Conservation (phyloP, 78 protist genomes). For the Speleostelium caveatum region DNA sequence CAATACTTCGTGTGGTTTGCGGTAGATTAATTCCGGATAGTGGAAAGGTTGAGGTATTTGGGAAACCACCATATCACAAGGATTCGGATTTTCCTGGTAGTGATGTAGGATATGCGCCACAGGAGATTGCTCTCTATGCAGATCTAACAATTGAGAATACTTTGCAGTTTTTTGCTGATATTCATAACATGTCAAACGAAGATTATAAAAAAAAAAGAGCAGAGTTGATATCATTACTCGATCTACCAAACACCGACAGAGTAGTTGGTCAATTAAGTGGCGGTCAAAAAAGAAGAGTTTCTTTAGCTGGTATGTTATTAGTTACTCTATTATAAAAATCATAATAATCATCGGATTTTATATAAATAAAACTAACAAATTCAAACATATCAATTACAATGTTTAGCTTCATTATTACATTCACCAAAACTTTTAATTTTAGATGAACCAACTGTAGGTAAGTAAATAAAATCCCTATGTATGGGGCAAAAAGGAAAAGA, state of each 20-base stretch:
- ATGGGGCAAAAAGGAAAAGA: too few relatives aligned
- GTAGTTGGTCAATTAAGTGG: conserved; percentile 64
- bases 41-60: conserved; percentile 62
- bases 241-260: background rate
- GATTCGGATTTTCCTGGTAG: conserved; percentile 32
- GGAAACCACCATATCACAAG: conserved; percentile 17
- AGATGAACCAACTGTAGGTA: conserved; percentile 86
- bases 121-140: conserved; percentile 75
- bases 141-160: conserved; percentile 69
- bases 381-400: background rate
- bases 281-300: conserved; percentile 84
- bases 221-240: conserved; percentile 16
- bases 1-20: conserved; percentile 9
- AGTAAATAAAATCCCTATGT: too few relatives aligned
- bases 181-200: conserved; percentile 32
- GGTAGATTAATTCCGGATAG: conserved; percentile 38
- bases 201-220: background rate
- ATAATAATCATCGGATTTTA: too few relatives aligned
- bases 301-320: conserved; percentile 2
- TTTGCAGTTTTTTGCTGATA: conserved; percentile 34
- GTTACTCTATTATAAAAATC: background rate
- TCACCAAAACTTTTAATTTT: conserved; percentile 59
- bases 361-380: background rate
- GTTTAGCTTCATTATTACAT: conserved; percentile 72
- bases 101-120: conserved; percentile 77